Evolutionary conservation across 2,329 filamentous ascomycete genomes (phyloP).

Genomic region (Rutstroemia sp.): DNA sequence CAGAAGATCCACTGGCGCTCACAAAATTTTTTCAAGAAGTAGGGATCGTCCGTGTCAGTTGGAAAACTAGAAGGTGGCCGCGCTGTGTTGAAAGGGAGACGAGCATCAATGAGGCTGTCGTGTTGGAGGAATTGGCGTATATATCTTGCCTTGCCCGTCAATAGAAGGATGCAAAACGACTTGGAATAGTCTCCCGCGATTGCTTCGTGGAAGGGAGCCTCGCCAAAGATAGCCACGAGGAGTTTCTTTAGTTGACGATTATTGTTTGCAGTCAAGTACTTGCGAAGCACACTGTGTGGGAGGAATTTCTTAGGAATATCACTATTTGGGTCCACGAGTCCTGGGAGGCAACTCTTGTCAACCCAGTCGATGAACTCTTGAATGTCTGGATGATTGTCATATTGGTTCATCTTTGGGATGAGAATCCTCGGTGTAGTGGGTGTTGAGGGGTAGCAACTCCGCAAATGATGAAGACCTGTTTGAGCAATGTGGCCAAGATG

Average conservation of each 20-base stretch:
- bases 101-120: background rate
- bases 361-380: background rate
- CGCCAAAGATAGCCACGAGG: background rate
- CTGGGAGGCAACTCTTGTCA: background rate
- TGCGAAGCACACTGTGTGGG: background rate
- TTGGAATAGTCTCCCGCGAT: background rate
- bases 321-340: constrained; percentile 3
- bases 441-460: background rate
- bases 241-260: background rate
- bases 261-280: background rate
- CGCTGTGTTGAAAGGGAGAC: background rate
- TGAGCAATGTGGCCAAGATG: background rate
- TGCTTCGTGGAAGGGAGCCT: background rate
- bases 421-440: background rate
- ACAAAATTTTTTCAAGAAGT: background rate
- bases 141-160: background rate
- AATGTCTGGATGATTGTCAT: background rate
- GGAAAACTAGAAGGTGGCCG: background rate
- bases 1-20: background rate
- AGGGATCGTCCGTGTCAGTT: background rate
- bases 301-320: background rate
- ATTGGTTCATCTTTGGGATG: background rate
- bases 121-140: constrained; percentile 9
- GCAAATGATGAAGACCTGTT: background rate
- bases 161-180: constrained; percentile 12